phyloP scores from a whole-genome alignment of 257 asterid species.

The Avicennia marina region DNA sequence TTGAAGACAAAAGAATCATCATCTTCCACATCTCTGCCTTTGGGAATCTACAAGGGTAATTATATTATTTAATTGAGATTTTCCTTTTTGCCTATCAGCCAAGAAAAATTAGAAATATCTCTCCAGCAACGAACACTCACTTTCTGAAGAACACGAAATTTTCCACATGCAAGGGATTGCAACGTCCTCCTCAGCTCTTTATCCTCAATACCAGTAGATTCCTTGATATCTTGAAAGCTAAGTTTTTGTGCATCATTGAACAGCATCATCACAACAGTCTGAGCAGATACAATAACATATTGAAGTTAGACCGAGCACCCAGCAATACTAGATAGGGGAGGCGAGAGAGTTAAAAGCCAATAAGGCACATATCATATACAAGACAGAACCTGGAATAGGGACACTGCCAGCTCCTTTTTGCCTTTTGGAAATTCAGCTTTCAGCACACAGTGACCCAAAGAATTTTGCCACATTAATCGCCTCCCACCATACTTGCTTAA shows the following conservation, averaged over 20 bases:
- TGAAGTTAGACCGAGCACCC: not conserved
- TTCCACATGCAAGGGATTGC: constrained; percentile 98
- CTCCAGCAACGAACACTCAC: constrained; percentile 31
- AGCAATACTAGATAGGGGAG: not conserved
- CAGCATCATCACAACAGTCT: constrained; percentile 94
- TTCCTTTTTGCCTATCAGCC: not conserved
- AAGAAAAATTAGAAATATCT: not conserved
- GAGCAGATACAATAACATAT: constrained; percentile 13
- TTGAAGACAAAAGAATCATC: constrained; percentile 58
- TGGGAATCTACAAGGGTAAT: constrained; percentile 39
- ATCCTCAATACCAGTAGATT: constrained; percentile 86
- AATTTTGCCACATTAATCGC: constrained; percentile 99
- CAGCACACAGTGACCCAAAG: constrained; percentile 91
- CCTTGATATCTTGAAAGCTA: constrained; percentile 88
- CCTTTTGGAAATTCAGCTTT: constrained; percentile 87
- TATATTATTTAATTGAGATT: not conserved
- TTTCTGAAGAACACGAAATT: constrained; percentile 91
- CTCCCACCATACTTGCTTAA: constrained; percentile 94
- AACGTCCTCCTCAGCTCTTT: constrained; percentile 86
- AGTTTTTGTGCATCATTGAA: constrained; percentile 85
- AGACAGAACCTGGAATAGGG: constrained; percentile 88
- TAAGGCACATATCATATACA: not conserved
- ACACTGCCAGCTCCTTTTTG: constrained; percentile 95
- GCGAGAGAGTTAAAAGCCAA: not conserved
- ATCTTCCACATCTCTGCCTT: constrained; percentile 62